A percentile compares a stretch with the other conserved stretches of the same genome.
phyloP scores from a whole-genome alignment of 768 basidiomycete genomes.

The Udeniomyces megalosporus region DNA sequence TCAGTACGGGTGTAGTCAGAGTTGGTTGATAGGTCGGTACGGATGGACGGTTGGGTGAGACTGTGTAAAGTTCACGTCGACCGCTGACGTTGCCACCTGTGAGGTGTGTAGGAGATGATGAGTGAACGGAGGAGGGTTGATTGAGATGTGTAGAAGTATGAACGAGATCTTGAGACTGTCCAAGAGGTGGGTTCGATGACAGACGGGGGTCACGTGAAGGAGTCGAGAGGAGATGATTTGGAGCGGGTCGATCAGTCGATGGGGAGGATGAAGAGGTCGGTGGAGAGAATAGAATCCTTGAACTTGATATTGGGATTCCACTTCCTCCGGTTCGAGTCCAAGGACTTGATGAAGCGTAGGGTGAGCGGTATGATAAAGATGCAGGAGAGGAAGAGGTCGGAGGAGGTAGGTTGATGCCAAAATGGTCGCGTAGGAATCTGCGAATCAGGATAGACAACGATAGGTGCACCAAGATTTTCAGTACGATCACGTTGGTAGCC shows the following conservation, averaged over 20 bases:
- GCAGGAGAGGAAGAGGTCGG: not conserved
- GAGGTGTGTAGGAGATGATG: no score
- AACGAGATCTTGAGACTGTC: no score
- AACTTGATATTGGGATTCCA: not conserved
- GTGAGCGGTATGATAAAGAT: not conserved
- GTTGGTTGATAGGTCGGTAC: no score
- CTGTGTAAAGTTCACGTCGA: no score
- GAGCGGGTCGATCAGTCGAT: not conserved
- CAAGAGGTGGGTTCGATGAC: no score
- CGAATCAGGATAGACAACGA: not conserved
- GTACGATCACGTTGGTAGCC: not conserved
- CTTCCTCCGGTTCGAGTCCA: not conserved
- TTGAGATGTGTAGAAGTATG: no score
- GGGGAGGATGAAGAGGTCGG: not conserved
- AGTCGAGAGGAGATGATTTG: not conserved
- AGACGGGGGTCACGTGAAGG: no score
- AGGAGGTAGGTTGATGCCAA: not conserved
- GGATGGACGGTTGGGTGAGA: no score
- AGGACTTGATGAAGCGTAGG: not conserved
- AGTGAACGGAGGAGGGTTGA: no score
- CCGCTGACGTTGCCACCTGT: no score
- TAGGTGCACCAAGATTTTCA: not conserved
- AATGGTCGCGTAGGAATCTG: constrained; percentile 12
- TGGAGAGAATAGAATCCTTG: not conserved
- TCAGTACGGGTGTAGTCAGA: no score